phyloP scores from a whole-genome alignment of 345 rosid genomes.

The Leavenworthia alabamica region DNA sequence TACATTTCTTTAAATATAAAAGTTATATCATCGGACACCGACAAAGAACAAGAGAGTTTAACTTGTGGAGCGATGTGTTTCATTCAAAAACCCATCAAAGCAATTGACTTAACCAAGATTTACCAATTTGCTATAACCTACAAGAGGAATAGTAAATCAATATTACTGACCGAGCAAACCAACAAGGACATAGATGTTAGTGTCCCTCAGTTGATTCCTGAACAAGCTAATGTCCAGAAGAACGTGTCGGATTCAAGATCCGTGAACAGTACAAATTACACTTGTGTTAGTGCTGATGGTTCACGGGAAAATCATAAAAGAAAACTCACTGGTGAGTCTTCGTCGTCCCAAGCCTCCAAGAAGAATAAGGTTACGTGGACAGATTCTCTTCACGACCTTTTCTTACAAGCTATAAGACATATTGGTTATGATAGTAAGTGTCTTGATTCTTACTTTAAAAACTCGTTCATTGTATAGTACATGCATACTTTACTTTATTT shows the following conservation, averaged over 20 bases:
- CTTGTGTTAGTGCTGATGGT: not conserved
- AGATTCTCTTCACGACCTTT: constrained; percentile 47
- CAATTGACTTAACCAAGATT: constrained; percentile 41
- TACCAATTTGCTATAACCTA: constrained; percentile 45
- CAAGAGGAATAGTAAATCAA: constrained; percentile 35
- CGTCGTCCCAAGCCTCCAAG: constrained; percentile 23
- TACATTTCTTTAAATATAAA: not conserved
- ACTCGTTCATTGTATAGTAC: too few species aligned
- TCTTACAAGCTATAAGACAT: constrained; percentile 51
- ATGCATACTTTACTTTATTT: not conserved
- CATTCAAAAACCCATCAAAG: constrained; percentile 52
- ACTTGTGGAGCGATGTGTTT: constrained; percentile 53
- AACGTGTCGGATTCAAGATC: constrained; percentile 3
- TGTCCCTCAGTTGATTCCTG: constrained; percentile 17
- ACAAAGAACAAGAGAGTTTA: constrained; percentile 42
- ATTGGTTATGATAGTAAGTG: constrained; percentile 63
- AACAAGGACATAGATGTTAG: constrained; percentile 2
- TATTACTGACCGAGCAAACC: not conserved
- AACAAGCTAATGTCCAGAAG: not conserved
- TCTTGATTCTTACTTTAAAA: not conserved
- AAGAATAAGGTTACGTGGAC: constrained; percentile 65
- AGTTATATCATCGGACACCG: constrained; percentile 69
- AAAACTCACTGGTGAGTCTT: constrained; percentile 5
- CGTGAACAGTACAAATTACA: not conserved
- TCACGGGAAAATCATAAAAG: constrained; percentile 13